These are phyloP conservation scores for Aspergillus cavernicola DNA, from an alignment of 495 filamentous ascomycete genomes.

Conservation along the genomic window DNA sequence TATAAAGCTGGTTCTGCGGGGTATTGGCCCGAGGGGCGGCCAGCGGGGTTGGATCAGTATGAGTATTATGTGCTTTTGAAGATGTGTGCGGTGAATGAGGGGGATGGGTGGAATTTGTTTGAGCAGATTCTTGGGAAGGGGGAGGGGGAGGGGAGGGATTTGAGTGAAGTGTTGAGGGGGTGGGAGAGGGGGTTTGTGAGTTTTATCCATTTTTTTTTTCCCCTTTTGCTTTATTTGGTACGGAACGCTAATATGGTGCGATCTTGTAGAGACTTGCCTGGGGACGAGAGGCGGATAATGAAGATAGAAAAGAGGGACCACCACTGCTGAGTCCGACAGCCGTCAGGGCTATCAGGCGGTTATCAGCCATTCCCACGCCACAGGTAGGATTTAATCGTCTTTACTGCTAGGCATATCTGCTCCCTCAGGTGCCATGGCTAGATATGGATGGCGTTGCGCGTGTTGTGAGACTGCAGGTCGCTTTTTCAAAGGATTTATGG, in stretches of 20 bases:
- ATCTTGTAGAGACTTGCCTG: neutral
- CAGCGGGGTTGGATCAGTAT: neutral
- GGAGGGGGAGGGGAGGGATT: neutral
- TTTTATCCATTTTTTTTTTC: neutral
- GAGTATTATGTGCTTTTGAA: conserved; percentile 1
- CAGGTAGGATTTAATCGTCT: neutral
- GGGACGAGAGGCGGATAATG: neutral
- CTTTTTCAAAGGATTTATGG: no score
- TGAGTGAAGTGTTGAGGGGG: conserved; percentile 2
- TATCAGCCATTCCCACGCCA: neutral
- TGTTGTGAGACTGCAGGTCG: no score
- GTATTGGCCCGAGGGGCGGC: neutral
- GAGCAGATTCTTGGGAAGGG: neutral
- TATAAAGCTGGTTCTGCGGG: neutral
- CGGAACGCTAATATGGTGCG: neutral
- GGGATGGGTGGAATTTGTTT: conserved; percentile 3
- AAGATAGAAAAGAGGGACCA: no score
- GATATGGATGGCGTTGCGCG: neutral
- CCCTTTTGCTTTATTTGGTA: neutral
- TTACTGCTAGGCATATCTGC: neutral
- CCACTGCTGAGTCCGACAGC: neutral
- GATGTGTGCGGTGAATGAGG: neutral
- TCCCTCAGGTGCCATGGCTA: neutral
- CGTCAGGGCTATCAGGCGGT: neutral
- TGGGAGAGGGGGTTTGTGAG: neutral